These are phyloP conservation scores for bread wheat (Triticum aestivum) DNA, from an alignment of 176 grass and related monocot genomes.

Conservation along the genomic window DNA sequence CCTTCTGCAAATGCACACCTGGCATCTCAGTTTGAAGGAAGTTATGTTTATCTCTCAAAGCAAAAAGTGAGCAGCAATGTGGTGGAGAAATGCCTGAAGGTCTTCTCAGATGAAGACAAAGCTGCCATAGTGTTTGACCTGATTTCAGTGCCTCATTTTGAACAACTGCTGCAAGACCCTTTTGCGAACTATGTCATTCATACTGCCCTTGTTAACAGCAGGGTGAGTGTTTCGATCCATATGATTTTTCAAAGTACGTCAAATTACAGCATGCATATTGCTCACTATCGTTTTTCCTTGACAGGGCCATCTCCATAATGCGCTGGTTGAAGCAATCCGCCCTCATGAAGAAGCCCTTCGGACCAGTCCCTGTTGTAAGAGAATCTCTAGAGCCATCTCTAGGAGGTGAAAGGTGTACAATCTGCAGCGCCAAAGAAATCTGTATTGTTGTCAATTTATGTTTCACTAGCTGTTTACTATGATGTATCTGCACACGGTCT, in stretches of 20 bases:
- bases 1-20: constrained; percentile 62
- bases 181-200: constrained; percentile 87
- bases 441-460: constrained; percentile 50
- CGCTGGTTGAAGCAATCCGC: constrained; percentile 57
- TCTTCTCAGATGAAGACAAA: constrained; percentile 56
- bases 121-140: constrained; percentile 65
- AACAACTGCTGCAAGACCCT: constrained; percentile 81
- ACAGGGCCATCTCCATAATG: constrained; percentile 48
- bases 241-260: background rate
- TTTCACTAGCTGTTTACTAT: constrained; percentile 42
- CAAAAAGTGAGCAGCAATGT: constrained; percentile 98
- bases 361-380: constrained; percentile 81
- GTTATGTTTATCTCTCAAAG: constrained; percentile 72
- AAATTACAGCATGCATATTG: background rate
- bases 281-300: constrained; percentile 8
- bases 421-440: constrained; percentile 23
- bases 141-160: constrained; percentile 55
- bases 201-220: constrained; percentile 62
- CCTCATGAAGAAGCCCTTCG: constrained; percentile 65
- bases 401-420: constrained; percentile 61
- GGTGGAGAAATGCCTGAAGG: constrained; percentile 87
- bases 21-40: constrained; percentile 69
- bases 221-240: constrained; percentile 40
- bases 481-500: constrained; percentile 39
- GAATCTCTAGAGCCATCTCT: constrained; percentile 62